Conservation (phyloP, 257 asterid genomes). For the Lycium ferocissimum region DNA sequence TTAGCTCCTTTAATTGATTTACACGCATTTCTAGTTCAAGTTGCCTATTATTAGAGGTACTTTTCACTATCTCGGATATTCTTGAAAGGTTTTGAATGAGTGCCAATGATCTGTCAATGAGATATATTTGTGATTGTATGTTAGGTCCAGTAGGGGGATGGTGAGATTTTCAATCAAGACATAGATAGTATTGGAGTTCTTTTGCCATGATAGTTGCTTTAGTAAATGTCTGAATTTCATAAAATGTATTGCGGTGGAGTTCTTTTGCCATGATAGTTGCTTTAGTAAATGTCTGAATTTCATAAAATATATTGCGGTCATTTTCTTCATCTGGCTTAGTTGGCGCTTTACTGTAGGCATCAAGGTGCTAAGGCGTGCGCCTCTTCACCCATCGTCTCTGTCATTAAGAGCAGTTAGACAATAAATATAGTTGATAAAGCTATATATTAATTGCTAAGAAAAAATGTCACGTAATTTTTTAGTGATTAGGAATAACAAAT, state of each 20-base stretch:
- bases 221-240: not conserved
- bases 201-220: not conserved
- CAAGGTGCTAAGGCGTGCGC: not conserved
- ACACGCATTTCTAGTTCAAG: conserved; percentile 4
- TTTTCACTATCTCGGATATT: not conserved
- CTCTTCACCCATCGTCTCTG: not conserved
- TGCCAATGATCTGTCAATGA: not conserved
- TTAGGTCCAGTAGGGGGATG: not conserved
- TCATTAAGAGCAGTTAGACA: not conserved
- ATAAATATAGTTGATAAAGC: conserved; percentile 11
- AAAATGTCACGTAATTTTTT: not conserved
- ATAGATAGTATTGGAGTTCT: not conserved
- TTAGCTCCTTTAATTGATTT: not conserved
- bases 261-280: not conserved
- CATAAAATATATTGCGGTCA: too few species aligned
- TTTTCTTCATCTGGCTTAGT: not conserved
- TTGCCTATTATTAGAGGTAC: not conserved
- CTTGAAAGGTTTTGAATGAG: not conserved
- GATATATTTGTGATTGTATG: not conserved
- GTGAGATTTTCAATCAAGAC: not conserved
- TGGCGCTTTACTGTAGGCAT: not conserved
- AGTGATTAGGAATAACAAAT: not conserved
- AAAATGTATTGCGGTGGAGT: not conserved
- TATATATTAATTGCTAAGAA: not conserved
- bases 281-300: not conserved